Base-by-base conservation (phyloP, 176 grass and related monocot genomes). In the Poa pratensis region DNA sequence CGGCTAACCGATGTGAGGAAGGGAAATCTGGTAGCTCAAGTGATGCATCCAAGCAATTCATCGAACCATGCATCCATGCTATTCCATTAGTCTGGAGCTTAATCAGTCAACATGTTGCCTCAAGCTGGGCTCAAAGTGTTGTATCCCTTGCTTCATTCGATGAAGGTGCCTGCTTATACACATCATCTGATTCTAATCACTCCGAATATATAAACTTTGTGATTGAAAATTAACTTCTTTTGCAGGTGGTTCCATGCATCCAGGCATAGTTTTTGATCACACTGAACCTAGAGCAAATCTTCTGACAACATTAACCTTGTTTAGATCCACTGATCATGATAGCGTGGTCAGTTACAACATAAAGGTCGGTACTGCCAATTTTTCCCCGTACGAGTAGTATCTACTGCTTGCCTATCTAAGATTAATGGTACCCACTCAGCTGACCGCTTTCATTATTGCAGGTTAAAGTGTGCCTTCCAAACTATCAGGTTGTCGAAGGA, bases 401-500 rank as follows among this genome's bases (percentile, higher is more conserved):
- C 17, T 28, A 30, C 73, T 73, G 17, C 52, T 73, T 73, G 22
- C 18, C 12, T 48, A 49, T 48, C 23, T 48, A 7, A 7, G 61
- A 50, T 66, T 0, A 14, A 32, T 13, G 17, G 18, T 49, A 68
- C 52, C 39, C 7, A 43, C 40, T 72, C n/a, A 15, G n/a, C 69
- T 51, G 40, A 72, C n/a, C 5, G 9, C 11, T 78, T 3, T 62
- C 50, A 45, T 83, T 23, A n/a, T 45, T 71, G 15, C 69, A 83
- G 81, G 2, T 43, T 48, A 32, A 83, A 73, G 68, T 83, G 54
- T 37, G 24, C 81, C 69, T 48, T 60, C 10, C 37, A 6, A 26
- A 46, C n/a, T 26, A 72, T 26, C 6, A 40, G 22, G 40, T 72
- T 46, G 69, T 16, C 69, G 0, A 28, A 39, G 81, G 69, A 32